phyloP scores from a whole-genome alignment of 805 yeast species.

The Tetrapisispora phaffii region DNA sequence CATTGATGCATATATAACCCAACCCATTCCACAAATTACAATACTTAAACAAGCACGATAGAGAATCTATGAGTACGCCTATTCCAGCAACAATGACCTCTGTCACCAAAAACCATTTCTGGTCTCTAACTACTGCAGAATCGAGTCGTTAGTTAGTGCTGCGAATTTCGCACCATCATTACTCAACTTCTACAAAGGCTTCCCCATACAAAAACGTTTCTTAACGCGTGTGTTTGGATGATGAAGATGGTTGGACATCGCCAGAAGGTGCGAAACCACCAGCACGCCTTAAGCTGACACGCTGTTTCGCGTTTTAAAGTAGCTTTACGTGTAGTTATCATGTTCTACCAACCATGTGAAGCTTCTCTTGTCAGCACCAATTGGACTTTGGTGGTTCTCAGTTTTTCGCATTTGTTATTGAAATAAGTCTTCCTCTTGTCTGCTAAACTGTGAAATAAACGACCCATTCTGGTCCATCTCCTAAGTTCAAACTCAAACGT shows the following conservation, averaged over 20 bases:
- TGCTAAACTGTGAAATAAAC: too few species aligned
- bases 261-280: neutral
- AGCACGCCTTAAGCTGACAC: neutral
- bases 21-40: slow-evolving; percentile 1
- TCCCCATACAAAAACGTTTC: neutral
- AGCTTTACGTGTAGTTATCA: too few species aligned
- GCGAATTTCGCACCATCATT: neutral
- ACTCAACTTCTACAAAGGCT: neutral
- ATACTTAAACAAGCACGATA: neutral
- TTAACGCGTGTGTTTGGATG: neutral
- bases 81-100: neutral
- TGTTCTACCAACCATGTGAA: too few species aligned
- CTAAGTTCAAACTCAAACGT: too few species aligned
- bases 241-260: neutral
- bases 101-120: neutral
- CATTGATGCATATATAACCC: too few species aligned
- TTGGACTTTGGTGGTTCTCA: neutral
- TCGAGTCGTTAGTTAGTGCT: neutral
- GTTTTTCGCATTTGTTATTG: neutral
- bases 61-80: slow-evolving; percentile 1
- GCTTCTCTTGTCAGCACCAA: too few species aligned
- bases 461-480: too few species aligned
- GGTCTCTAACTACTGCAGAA: neutral
- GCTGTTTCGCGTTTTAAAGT: too few species aligned
- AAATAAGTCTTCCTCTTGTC: neutral